Percentiles rank a stretch among this genome's conserved stretches.
Evolutionary conservation across 129 eudicot species (phyloP).

Genomic region (Lonicera japonica): DNA sequence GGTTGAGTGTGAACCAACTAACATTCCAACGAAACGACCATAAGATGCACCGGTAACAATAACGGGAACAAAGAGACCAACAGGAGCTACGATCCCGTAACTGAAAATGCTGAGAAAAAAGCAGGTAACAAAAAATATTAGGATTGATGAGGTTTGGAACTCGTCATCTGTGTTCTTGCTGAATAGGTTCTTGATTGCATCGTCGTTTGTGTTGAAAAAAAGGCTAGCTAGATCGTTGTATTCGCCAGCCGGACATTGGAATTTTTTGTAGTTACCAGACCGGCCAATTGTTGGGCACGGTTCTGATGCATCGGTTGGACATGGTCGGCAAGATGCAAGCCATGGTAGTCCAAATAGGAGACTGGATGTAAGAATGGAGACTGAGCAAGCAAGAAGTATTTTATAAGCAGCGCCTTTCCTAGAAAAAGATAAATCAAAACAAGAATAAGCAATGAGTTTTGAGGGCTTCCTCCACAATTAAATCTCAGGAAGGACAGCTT

Average conservation of each 20-base stretch:
- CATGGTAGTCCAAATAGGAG: slow-evolving; percentile 82
- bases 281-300: slow-evolving; percentile 92
- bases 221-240: slow-evolving; percentile 46
- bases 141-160: slow-evolving; percentile 55
- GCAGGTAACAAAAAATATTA: slow-evolving; percentile 65
- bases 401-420: slow-evolving; percentile 65
- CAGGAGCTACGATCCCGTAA: slow-evolving; percentile 81
- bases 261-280: slow-evolving; percentile 82
- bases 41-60: slow-evolving; percentile 88
- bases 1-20: slow-evolving; percentile 51
- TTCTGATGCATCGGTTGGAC: slow-evolving; percentile 66
- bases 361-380: slow-evolving; percentile 76
- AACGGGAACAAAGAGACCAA: slow-evolving; percentile 87
- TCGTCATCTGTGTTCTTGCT: slow-evolving; percentile 68
- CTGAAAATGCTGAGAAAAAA: slow-evolving; percentile 73
- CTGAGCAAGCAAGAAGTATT: slow-evolving; percentile 59
- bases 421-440: slow-evolving; percentile 18
- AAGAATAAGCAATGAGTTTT: slow-evolving; percentile 5
- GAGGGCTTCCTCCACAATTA: no score
- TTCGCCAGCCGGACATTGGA: slow-evolving; percentile 64
- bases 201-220: slow-evolving; percentile 89
- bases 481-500: no score
- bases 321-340: slow-evolving; percentile 73
- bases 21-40: slow-evolving; percentile 74
- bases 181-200: slow-evolving; percentile 79